Evolutionary conservation across 345 rosid species (phyloP).

Genomic region (Psidium guajava): DNA sequence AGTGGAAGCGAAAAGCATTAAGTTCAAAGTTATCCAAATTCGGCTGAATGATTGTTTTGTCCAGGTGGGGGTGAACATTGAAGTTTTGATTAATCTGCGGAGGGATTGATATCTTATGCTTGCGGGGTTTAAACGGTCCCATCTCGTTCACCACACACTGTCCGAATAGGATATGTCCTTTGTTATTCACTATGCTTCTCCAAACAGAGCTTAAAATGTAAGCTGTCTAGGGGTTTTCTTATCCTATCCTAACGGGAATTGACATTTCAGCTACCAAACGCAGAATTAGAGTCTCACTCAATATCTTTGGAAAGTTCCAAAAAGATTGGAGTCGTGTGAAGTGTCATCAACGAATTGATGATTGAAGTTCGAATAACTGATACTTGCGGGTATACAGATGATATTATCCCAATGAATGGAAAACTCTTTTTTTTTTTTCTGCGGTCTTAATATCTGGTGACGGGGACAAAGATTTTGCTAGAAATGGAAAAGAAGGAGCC

Average conservation of each 20-base stretch:
- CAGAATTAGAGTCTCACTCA: background rate
- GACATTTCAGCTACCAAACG: background rate
- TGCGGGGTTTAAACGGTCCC: background rate
- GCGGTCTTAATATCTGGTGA: background rate
- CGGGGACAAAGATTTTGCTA: background rate
- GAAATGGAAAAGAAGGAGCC: background rate
- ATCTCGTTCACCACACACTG: background rate
- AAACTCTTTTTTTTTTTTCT: background rate
- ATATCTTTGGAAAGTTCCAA: background rate
- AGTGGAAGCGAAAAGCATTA: background rate
- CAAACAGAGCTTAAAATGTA: background rate
- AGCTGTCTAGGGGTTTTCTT: background rate
- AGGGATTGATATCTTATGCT: background rate
- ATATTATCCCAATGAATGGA: background rate
- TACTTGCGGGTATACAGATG: background rate
- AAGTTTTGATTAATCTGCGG: background rate
- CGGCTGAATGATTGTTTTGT: background rate
- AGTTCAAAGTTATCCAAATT: background rate
- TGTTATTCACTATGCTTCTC: background rate
- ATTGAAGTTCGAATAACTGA: background rate
- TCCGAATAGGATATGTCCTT: background rate
- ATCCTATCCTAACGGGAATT: background rate
- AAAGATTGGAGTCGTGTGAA: background rate
- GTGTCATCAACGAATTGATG: background rate
- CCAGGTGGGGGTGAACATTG: background rate